These are phyloP conservation scores for Mrakia frigida DNA, from an alignment of 768 basidiomycete species.

Conservation along the genomic window DNA sequence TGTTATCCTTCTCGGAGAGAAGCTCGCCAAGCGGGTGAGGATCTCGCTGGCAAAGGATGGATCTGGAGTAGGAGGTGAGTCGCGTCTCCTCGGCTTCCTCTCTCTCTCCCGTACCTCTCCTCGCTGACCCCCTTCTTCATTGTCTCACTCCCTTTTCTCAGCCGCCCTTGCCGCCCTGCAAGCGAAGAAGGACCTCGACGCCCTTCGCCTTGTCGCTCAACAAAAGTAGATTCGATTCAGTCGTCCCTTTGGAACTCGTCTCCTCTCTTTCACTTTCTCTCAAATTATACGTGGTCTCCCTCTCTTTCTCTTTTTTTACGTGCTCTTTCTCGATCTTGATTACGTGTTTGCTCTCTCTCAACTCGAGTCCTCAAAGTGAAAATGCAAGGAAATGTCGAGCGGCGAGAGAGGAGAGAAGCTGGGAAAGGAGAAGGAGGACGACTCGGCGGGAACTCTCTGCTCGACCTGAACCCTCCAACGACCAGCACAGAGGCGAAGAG, in stretches of 20 bases:
- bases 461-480: too few species aligned
- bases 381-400: too few species aligned
- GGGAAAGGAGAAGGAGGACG: too few species aligned
- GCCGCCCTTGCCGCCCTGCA: constrained; percentile 84
- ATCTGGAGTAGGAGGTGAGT: constrained; percentile 90
- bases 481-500: too few species aligned
- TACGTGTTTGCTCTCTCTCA: too few species aligned
- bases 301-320: not conserved
- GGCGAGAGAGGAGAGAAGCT: too few species aligned
- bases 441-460: too few species aligned
- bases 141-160: constrained; percentile 40
- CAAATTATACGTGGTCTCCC: not conserved
- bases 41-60: constrained; percentile 96
- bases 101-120: constrained; percentile 3
- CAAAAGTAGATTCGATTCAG: not conserved
- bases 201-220: not conserved
- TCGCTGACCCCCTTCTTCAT: not conserved
- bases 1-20: constrained; percentile 66
- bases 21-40: constrained; percentile 70
- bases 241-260: not conserved
- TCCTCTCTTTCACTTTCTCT: not conserved
- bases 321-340: not conserved
- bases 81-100: not conserved
- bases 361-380: too few species aligned
- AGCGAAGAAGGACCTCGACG: constrained; percentile 55